Percentiles rank a stretch among this genome's conserved stretches.
Conservation (phyloP, 148 eudicot species). For the Rhododendron vialii region DNA sequence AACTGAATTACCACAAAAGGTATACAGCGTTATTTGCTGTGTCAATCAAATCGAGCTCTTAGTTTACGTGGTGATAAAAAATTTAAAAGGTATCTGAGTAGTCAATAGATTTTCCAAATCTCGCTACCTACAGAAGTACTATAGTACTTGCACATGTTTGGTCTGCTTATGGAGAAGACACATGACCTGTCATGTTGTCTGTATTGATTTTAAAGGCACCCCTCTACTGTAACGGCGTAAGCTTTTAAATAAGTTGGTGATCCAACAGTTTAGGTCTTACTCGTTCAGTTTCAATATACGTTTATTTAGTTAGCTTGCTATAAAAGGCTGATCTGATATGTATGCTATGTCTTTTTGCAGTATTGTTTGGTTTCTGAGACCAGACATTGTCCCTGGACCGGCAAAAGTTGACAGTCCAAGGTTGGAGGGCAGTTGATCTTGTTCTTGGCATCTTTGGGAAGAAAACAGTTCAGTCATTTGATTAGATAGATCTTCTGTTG, state of each 20-base stretch:
- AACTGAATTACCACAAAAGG: not conserved
- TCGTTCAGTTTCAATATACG: not conserved
- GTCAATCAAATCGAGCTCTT: not conserved
- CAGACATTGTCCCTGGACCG: not conserved
- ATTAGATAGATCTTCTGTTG: not conserved
- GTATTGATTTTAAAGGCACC: not conserved
- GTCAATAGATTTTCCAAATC: not conserved
- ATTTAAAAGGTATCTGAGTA: not conserved
- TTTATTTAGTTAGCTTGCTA: not conserved
- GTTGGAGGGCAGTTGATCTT: not conserved
- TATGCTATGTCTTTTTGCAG: not conserved
- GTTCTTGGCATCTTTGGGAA: not conserved
- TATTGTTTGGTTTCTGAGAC: not conserved
- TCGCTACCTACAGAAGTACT: not conserved
- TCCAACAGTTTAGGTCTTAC: not conserved
- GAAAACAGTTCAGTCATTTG: not conserved
- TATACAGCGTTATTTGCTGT: not conserved
- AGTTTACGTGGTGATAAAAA: not conserved
- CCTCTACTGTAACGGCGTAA: not conserved
- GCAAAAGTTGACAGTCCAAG: not conserved
- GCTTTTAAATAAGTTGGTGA: not conserved
- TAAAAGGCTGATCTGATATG: not conserved
- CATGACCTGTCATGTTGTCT: not conserved
- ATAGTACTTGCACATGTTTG: not conserved
- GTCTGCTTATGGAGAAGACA: not conserved